These are phyloP conservation scores for Trypanosoma rangeli DNA, from an alignment of 208 protist species.

Conservation along the genomic window DNA sequence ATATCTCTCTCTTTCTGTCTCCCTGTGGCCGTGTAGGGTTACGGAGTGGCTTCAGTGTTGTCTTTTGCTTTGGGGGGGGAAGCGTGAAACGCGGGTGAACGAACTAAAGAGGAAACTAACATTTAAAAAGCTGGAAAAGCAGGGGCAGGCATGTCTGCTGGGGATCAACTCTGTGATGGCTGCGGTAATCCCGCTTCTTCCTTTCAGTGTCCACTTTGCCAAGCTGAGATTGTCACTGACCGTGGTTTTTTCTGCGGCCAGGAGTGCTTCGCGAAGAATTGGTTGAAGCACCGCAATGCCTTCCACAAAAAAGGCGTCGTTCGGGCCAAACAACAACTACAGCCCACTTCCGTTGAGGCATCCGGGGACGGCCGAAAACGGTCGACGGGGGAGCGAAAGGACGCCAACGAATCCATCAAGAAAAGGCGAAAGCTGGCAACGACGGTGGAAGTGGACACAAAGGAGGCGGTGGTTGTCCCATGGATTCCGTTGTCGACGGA, in stretches of 20 bases:
- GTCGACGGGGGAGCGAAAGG: conserved; percentile 3
- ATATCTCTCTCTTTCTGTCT: conserved; percentile 8
- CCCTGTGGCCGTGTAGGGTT: too few relatives aligned
- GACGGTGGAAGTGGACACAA: conserved; percentile 5
- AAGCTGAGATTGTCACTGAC: conserved; percentile 56
- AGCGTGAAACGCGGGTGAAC: not conserved
- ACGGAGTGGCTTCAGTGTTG: too few relatives aligned
- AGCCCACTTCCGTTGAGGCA: conserved; percentile 8
- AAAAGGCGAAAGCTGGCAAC: conserved; percentile 28
- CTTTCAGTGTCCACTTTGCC: conserved; percentile 87
- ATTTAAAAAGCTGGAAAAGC: not conserved
- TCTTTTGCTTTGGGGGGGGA: not conserved
- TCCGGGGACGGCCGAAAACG: conserved; percentile 11
- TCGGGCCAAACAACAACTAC: conserved; percentile 34
- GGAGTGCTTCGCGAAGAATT: conserved; percentile 81
- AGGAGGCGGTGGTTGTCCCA: conserved; percentile 10
- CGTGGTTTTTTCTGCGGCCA: conserved; percentile 85
- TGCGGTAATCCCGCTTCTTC: conserved; percentile 45
- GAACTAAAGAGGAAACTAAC: not conserved
- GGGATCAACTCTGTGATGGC: conserved; percentile 43
- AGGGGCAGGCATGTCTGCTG: conserved; percentile 2
- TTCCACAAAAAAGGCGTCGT: conserved; percentile 73
- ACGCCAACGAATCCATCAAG: conserved; percentile 5
- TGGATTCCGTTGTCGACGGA: conserved; percentile 44
- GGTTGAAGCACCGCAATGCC: conserved; percentile 69